Evolutionary conservation across 2,329 filamentous ascomycete genomes (phyloP), one percentile per base, ranked within the genome.

Genomic region (Pseudogymnoascus sp.): DNA sequence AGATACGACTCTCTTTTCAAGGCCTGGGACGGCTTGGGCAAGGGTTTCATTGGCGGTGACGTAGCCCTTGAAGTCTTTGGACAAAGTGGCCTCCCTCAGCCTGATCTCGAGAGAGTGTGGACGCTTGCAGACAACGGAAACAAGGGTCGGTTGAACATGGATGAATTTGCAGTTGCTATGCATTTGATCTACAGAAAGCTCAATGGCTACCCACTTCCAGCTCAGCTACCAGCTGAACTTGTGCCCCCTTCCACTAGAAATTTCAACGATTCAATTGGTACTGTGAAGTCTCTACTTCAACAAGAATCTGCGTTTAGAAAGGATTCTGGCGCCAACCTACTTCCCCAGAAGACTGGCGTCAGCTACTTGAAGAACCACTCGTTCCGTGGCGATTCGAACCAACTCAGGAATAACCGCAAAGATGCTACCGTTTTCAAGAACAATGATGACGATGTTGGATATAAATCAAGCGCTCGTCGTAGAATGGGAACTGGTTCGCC

Each of bases 121-220:
- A 97, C 94, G 8, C 79, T 99, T 63, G 88, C 93, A 2, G 94
- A 99, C 72, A 88, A 92, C 33, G 88, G 92, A 66, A 97, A 99
- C 74, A 94, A 94, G 73, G 94, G 94, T 15, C 88, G 92, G 61
- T 82, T 99, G 31, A 92, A 99, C 69, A 84, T 97, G 70, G 94
- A 99, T 72, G 94, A 99, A 71, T 99, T 99, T 71, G 92, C 94
- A 7, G 93, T 99, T 60, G 92, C 92, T 8, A 99, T 99, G 94
- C 94, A 99, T 81, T 78, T 99, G 75, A 99, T 99, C 69, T 99
- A 99, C 77, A 84, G 94, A 69, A 96, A 95, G 73, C 82, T 99
- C 60, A 97, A 99, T 70, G 93, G 93, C 36, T 97, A 97, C 71
- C 92, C 93, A 1, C 81, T 97, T 33, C 94, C 94, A 13, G 89